Base-by-base conservation (phyloP, 495 filamentous ascomycete species). In the Corynascus novoguineensis region DNA sequence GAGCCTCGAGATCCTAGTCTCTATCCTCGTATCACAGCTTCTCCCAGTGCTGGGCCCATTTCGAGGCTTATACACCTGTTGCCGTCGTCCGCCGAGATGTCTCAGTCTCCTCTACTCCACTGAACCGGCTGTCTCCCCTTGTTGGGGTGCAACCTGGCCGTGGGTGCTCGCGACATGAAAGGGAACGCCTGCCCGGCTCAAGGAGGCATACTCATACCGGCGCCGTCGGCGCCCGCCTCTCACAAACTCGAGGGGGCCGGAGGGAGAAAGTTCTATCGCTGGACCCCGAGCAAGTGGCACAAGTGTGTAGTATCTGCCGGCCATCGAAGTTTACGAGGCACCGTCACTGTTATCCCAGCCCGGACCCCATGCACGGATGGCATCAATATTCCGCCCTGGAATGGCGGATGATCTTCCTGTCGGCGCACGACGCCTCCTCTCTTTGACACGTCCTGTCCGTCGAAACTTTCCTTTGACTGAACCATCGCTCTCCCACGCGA, bases 211-310 rank as follows among this genome's bases (percentile, higher is more conserved):
- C 46, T 28, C 28, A 44, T n/a, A 37, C 27, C 17, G 52, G 58
- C 41, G 53, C 55, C 45, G 54, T 60, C 53, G n/a, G 51, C 58
- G n/a, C 40, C 46, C 57, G 48, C 46, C 44, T 61, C 62, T 48
- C 50, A 64, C 65, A 57, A 53, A 54, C 49, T 58, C n/a, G n/a
- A 67, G 62, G 63, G 60, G 50, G 55, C 53, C 31, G 55, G 40
- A 57, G 44, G 56, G 45, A 28, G 17, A 28, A 44, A 44, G n/a
- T n/a, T n/a, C n/a, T n/a, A n/a, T n/a, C n/a, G n/a, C n/a, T 17
- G 46, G 45, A 40, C 17, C 24, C 49, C 24, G 31, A 35, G 44
- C 28, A 15, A 60, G 65, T 65, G 55, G 52, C 55, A 67, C 65
- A 59, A 62, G 59, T 51, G 56, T 64, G 61, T 32, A 40, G 50